Conservation (phyloP, 202 grass and related monocot genomes). For the Zizania palustris region DNA sequence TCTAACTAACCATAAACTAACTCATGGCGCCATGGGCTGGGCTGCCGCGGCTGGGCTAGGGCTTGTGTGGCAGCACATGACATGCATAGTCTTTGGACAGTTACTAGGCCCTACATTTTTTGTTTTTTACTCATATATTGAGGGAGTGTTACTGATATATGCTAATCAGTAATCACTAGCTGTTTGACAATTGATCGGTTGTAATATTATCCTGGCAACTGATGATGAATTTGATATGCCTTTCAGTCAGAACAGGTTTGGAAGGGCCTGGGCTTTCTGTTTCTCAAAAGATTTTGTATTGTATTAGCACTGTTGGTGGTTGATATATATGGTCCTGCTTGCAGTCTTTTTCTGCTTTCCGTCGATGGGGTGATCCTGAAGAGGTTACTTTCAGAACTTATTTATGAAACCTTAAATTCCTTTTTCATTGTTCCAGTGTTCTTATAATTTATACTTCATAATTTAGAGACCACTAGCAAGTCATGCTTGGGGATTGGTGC, state of each 20-base stretch:
- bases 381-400: constrained; percentile 53
- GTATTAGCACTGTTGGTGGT: constrained; percentile 86
- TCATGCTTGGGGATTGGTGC: constrained; percentile 69
- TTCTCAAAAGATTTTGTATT: constrained; percentile 90
- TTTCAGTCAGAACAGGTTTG: constrained; percentile 90
- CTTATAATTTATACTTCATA: constrained; percentile 24
- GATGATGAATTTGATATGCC: constrained; percentile 16
- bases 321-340: constrained; percentile 85
- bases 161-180: neutral
- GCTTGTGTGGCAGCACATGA: no score
- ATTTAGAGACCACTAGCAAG: constrained; percentile 76
- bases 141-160: neutral
- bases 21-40: no score
- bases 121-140: neutral
- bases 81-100: neutral
- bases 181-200: neutral
- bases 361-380: constrained; percentile 96
- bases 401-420: constrained; percentile 34
- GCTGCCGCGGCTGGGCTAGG: no score
- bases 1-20: no score
- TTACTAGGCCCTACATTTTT: neutral
- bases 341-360: constrained; percentile 91
- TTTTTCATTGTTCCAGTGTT: neutral
- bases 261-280: constrained; percentile 93
- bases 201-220: constrained; percentile 23